Evolutionary conservation across 768 basidiomycete species (phyloP), one percentile per base, ranked within the genome.

Genomic region (Kwoniella heveanensis): DNA sequence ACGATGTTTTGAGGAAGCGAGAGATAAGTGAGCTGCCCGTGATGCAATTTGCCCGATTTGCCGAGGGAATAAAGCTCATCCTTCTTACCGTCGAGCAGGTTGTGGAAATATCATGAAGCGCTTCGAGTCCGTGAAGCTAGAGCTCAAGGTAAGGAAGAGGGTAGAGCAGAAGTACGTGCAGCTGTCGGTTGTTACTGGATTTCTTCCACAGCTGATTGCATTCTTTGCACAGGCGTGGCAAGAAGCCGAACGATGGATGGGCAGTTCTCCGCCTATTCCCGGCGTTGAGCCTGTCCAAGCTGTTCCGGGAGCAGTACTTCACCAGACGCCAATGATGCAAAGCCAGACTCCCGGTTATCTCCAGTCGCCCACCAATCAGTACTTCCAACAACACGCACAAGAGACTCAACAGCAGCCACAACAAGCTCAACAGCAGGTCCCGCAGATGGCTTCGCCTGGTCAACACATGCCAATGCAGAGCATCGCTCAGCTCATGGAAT

Each of bases 161-260:
- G 79, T 36, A 57, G 77, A 39, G 63, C 66, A 15, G 79, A 79
- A 64, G 78, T 76, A 39, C 15, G 74, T 66, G 30, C 26, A 25
- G 29, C 54, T 36, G 29, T 19, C 22, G 44, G 22, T 32, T 32
- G 32, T 32, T n/a, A n/a, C n/a, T n/a, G 32, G 5, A 32, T 32
- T 13, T 3, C n/a, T 10, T 21, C n/a, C 8, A 26, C n/a, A 53
- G 36, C 66, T 67, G 64, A 66, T 48, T 21, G 37, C 49, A 15
- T 0, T n/a, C 36, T 13, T 17, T 36, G 5, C 39, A 53, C 36
- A 79, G 78, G 78, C 78, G 39, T 78, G 75, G 68, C 64, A 72
- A 64, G 78, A 78, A 61, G 75, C 75, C 24, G 74, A 72, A 62
- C 30, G 71, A 49, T 79, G 77, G 77, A 78, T 79, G 78, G 73